Percentiles rank a stretch among this genome's conserved stretches.
Evolutionary conservation across 139 green algal species (phyloP).

Genomic region (Pseudopediastrum boryanum): DNA sequence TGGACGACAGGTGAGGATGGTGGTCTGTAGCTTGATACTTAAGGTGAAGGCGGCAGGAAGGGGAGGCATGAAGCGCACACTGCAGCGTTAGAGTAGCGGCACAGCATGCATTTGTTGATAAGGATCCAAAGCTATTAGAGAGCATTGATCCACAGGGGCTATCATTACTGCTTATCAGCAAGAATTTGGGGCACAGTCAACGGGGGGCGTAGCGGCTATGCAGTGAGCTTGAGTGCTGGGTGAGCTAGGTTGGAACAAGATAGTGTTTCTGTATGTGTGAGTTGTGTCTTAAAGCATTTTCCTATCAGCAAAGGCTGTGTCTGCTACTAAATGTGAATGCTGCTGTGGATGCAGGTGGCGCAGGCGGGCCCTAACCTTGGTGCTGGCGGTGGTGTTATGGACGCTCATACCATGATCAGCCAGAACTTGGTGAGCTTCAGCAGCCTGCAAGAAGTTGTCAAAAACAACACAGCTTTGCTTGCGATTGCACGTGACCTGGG

Average conservation of each 20-base stretch:
- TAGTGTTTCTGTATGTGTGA: no score
- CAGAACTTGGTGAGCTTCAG: no score
- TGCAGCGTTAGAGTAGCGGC: no score
- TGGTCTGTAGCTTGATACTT: neutral
- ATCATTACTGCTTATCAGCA: neutral
- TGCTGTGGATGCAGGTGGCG: neutral
- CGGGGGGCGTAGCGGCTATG: neutral
- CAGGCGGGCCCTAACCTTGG: no score
- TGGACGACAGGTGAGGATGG: conserved; percentile 14
- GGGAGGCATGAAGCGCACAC: neutral
- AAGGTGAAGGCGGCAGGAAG: neutral
- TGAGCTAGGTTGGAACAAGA: no score
- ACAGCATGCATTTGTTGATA: neutral
- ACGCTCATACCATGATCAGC: neutral
- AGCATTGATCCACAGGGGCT: neutral
- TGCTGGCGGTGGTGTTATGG: neutral
- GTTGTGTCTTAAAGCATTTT: neutral
- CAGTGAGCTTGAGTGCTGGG: no score
- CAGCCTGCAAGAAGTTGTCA: conserved; percentile 17
- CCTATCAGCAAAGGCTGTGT: neutral
- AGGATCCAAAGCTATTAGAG: neutral
- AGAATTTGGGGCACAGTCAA: neutral
- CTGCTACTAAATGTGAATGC: neutral
- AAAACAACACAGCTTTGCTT: conserved; percentile 26
- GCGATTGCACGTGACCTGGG: conserved; percentile 6